Conservation (phyloP, 805 yeast species). For the Candida railenensis region DNA sequence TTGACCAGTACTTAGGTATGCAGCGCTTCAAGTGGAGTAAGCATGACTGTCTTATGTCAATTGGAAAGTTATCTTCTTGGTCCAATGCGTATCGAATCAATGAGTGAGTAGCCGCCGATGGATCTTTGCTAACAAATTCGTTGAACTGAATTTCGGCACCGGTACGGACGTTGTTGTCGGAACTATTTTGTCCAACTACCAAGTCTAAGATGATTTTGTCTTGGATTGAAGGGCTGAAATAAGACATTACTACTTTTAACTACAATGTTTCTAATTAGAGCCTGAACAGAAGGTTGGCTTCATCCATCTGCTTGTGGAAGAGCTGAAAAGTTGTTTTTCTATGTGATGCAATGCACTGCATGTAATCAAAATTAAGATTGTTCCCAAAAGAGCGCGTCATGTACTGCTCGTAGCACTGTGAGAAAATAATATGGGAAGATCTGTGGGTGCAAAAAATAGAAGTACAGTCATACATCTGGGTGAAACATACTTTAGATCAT, state of each 20-base stretch:
- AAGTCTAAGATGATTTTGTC: slow-evolving; percentile 5
- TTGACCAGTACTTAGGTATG: slow-evolving; percentile 77
- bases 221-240: not conserved
- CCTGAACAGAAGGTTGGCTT: not conserved
- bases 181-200: slow-evolving; percentile 29
- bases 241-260: not conserved
- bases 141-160: slow-evolving; percentile 53
- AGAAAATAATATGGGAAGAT: not conserved
- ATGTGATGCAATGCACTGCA: not conserved
- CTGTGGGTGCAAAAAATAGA: not conserved
- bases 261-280: not conserved
- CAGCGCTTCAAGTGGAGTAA: slow-evolving; percentile 65
- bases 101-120: slow-evolving; percentile 44
- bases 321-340: not conserved
- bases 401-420: not conserved
- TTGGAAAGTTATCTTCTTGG: slow-evolving; percentile 11
- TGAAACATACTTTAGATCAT: too few species aligned
- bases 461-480: too few species aligned
- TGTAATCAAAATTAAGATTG: not conserved
- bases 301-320: not conserved
- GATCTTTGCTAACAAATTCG: slow-evolving; percentile 42
- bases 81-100: slow-evolving; percentile 44
- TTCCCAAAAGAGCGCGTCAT: not conserved
- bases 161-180: slow-evolving; percentile 53
- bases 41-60: slow-evolving; percentile 57